phyloP scores from a whole-genome alignment of 1,284 basidiomycete species.

The Cryptococcus floricola region DNA sequence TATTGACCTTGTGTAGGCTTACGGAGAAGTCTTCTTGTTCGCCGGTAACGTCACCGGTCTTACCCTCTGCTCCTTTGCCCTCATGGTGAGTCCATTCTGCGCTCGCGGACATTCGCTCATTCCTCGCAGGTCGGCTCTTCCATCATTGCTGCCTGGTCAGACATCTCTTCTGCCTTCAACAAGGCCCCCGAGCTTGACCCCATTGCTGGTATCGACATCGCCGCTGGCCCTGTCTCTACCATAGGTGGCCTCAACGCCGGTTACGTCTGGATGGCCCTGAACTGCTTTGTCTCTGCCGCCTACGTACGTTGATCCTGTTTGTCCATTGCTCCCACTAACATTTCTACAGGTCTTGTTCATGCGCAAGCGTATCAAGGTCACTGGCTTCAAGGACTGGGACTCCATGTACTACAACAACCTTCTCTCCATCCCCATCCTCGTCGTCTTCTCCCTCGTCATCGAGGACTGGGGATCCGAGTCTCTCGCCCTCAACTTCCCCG shows the following conservation, averaged over 20 bases:
- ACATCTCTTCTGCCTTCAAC: constrained; percentile 58
- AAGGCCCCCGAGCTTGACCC: constrained; percentile 34
- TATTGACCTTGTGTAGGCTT: constrained; percentile 11
- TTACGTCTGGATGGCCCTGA: constrained; percentile 94
- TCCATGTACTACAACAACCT: constrained; percentile 99
- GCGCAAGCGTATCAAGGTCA: constrained; percentile 95
- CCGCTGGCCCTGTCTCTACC: constrained; percentile 21
- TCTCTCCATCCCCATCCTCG: constrained; percentile 85
- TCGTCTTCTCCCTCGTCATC: constrained; percentile 74
- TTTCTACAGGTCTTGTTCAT: constrained; percentile 74
- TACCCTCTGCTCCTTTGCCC: constrained; percentile 80
- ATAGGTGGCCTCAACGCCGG: constrained; percentile 67
- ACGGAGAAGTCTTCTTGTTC: constrained; percentile 91
- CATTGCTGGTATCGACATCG: constrained; percentile 38
- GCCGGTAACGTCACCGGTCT: constrained; percentile 82
- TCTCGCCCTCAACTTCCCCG: constrained; percentile 64
- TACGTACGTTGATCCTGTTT: constrained; percentile 62
- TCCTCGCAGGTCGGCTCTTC: constrained; percentile 76
- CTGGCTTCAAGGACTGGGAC: constrained; percentile 98
- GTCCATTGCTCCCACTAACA: too few relatives aligned
- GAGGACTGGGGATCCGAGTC: constrained; percentile 88
- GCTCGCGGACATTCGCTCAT: not conserved
- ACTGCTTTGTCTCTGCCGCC: constrained; percentile 85
- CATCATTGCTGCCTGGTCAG: constrained; percentile 90
- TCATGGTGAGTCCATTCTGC: constrained; percentile 66